These are phyloP conservation scores for Gaultheria prostrata DNA, from an alignment of 148 eudicot genomes.

Conservation along the genomic window DNA sequence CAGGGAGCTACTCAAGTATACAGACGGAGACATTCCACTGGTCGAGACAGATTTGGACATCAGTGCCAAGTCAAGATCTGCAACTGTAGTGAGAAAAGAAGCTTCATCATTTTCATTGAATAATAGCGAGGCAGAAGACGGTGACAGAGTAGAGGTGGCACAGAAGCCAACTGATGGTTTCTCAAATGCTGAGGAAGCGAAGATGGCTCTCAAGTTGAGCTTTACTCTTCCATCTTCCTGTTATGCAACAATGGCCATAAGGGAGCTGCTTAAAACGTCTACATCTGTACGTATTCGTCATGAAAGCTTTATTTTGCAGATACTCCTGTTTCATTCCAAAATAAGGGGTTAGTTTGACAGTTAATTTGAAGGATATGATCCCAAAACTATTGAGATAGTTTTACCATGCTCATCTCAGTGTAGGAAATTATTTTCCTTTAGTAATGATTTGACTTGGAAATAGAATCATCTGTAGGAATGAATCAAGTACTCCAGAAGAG, in stretches of 20 bases:
- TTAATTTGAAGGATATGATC: not conserved
- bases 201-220: constrained; percentile 78
- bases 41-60: constrained; percentile 77
- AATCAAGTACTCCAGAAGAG: not conserved
- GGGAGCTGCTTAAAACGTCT: constrained; percentile 96
- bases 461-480: not conserved
- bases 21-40: constrained; percentile 66
- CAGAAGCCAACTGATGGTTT: constrained; percentile 13
- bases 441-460: not conserved
- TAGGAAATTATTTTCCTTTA: not conserved
- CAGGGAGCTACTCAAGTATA: constrained; percentile 77
- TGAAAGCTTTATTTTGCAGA: not conserved
- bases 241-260: constrained; percentile 98
- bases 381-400: not conserved
- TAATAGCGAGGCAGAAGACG: constrained; percentile 25
- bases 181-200: constrained; percentile 38
- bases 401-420: not conserved
- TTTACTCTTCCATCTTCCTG: constrained; percentile 90
- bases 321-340: not conserved
- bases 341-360: not conserved
- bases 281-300: constrained; percentile 61
- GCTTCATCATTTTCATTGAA: constrained; percentile 8
- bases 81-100: constrained; percentile 12
- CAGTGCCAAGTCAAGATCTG: constrained; percentile 39
- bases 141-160: constrained; percentile 16